These are phyloP conservation scores for Fusarium sororula DNA, from an alignment of 2,329 filamentous ascomycete genomes.

Conservation along the genomic window DNA sequence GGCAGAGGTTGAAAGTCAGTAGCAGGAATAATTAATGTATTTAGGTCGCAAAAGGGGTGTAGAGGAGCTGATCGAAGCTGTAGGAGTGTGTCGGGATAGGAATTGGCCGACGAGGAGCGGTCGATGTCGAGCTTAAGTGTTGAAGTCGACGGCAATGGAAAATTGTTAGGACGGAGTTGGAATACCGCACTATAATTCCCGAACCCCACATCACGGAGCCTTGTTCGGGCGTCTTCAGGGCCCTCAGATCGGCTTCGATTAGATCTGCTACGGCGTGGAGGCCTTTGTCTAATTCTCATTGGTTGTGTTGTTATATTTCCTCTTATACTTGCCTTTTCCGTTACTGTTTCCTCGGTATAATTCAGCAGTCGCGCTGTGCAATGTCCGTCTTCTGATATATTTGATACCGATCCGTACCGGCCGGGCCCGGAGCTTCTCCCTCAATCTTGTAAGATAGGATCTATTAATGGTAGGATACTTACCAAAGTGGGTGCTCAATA, in stretches of 20 bases:
- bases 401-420: not conserved
- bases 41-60: not conserved
- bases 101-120: slow-evolving; percentile 10
- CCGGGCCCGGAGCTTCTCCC: not conserved
- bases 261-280: slow-evolving; percentile 1
- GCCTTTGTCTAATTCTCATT: not conserved
- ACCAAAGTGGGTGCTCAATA: not conserved
- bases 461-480: not conserved
- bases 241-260: slow-evolving; percentile 9
- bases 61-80: not conserved
- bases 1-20: slow-evolving; percentile 18
- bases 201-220: slow-evolving; percentile 29
- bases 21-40: not conserved
- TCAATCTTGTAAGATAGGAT: not conserved
- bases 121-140: slow-evolving; percentile 33
- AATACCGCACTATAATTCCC: slow-evolving; percentile 36
- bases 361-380: not conserved
- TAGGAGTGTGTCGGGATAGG: not conserved
- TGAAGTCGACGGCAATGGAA: slow-evolving; percentile 38
- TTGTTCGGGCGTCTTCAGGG: slow-evolving; percentile 6
- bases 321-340: not conserved
- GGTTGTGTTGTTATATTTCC: not conserved
- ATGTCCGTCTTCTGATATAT: slow-evolving; percentile 8
- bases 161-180: slow-evolving; percentile 43
- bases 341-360: slow-evolving; percentile 1